Evolutionary conservation across 257 asterid genomes (phyloP), one percentile per base, ranked within the genome.

Genomic region (Primulina eburnea): DNA sequence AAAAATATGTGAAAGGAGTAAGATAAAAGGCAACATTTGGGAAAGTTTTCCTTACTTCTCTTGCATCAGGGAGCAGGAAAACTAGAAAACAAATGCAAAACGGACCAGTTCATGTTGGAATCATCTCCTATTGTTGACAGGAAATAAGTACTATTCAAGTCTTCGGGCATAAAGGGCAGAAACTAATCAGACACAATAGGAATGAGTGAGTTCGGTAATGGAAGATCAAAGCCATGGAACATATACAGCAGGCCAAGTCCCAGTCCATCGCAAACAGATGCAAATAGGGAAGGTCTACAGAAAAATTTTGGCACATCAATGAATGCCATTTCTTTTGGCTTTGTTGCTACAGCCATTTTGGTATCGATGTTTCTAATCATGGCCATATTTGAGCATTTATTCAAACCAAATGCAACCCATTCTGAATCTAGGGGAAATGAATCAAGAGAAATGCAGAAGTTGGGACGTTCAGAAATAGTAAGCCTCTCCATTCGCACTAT

Each of bases 251-350:
- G 79, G 65, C 64, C 83, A 73, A 85, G 70, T 64, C 81, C 83
- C 9, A 83, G 82, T 65, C 81, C 84, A 16, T 75, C 91, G 32
- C 81, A 80, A 76, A 68, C 87, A 28, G 82, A 75, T 53, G 75
- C 57, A 8, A 76, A 62, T 62, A 72, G 60, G 64, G 85, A 78
- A 24, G 85, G 85, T 60, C 80, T 84, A 56, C 85, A 89, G 94
- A 86, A 80, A 62, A 84, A 84, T 71, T 82, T 81, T 6, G 96
- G 91, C 4, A 71, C 95, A 60, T 92, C 98, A 20, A 88, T 90
- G 92, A 83, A 84, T 58, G 96, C 96, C 68, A 77, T 92, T 80
- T 88, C 87, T 24, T 92, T 89, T 60, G 98, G 98, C 9, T 88
- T 92, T 47, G 94, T 92, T 1, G 98, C 96, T 0, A 92, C 98